Evolutionary conservation across 75 land plant species (phyloP).

Genomic region (Pseudotsuga menziesii): DNA sequence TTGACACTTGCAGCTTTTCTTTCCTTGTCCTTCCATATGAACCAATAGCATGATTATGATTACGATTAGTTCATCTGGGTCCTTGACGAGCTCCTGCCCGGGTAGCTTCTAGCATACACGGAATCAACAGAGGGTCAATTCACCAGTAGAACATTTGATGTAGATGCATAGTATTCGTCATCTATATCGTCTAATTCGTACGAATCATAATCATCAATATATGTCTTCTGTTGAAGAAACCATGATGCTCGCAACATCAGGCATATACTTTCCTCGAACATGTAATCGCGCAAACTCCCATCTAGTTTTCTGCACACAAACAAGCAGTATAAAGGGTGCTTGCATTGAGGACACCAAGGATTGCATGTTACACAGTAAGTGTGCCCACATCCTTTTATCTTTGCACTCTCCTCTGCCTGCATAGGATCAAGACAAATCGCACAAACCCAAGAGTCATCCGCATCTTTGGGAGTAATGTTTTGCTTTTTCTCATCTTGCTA

Average conservation of each 20-base stretch:
- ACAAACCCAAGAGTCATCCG: too few relatives aligned
- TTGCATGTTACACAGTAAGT: conserved; percentile 80
- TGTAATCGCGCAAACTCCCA: conserved; percentile 82
- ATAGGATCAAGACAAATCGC: too few relatives aligned
- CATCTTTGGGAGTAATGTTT: too few relatives aligned
- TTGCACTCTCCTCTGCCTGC: too few relatives aligned
- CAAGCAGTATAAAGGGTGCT: conserved; percentile 71
- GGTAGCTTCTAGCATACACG: conserved; percentile 87
- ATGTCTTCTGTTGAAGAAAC: conserved; percentile 42
- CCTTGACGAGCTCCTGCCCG: conserved; percentile 39
- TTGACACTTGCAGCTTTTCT: conserved; percentile 9
- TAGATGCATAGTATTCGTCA: conserved; percentile 21
- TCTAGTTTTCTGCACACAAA: conserved; percentile 75
- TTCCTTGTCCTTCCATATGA: conserved; percentile 19
- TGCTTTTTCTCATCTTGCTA: too few relatives aligned
- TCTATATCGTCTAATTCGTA: conserved; percentile 44
- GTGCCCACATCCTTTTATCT: conserved; percentile 29
- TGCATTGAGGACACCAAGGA: conserved; percentile 93
- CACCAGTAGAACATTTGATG: conserved; percentile 72
- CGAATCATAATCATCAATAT: conserved; percentile 42
- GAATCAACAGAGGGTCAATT: conserved; percentile 93
- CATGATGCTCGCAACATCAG: conserved; percentile 82
- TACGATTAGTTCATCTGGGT: conserved; percentile 4
- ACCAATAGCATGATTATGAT: too few relatives aligned
- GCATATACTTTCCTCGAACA: conserved; percentile 93